These are phyloP conservation scores for Wallacemonas sp. DNA, from an alignment of 208 protist genomes.

Conservation along the genomic window DNA sequence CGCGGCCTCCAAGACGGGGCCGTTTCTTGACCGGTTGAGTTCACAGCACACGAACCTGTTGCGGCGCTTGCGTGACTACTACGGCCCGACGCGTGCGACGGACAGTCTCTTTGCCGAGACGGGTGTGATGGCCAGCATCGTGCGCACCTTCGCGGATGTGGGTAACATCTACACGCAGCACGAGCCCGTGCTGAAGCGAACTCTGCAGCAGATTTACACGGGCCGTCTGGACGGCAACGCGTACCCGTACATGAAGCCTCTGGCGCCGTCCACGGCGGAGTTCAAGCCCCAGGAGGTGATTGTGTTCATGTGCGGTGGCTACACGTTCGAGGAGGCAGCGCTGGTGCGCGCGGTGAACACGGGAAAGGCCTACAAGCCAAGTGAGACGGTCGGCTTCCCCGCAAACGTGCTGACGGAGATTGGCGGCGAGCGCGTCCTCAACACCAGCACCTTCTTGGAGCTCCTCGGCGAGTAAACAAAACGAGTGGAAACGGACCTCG, in stretches of 20 bases:
- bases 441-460: constrained; percentile 54
- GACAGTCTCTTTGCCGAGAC: constrained; percentile 90
- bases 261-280: constrained; percentile 18
- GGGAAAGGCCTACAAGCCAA: constrained; percentile 56
- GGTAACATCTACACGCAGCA: constrained; percentile 99
- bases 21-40: constrained; percentile 45
- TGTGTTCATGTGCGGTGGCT: constrained; percentile 88
- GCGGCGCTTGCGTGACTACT: constrained; percentile 68
- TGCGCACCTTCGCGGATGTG: constrained; percentile 83
- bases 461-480: constrained; percentile 25
- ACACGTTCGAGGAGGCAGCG: constrained; percentile 82
- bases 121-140: constrained; percentile 84
- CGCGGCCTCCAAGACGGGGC: constrained; percentile 18
- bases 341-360: constrained; percentile 73
- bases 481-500: neutral
- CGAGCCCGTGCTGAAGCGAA: constrained; percentile 89
- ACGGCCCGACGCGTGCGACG: constrained; percentile 41
- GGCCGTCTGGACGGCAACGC: constrained; percentile 44
- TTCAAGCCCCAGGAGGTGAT: constrained; percentile 69
- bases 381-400: constrained; percentile 38
- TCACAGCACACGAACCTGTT: constrained; percentile 42
- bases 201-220: constrained; percentile 74
- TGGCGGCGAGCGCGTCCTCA: constrained; percentile 61
- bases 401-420: constrained; percentile 38
- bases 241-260: constrained; percentile 61